These are phyloP conservation scores for Aspergillus melleus DNA, from an alignment of 2,329 filamentous ascomycete genomes.

Conservation along the genomic window DNA sequence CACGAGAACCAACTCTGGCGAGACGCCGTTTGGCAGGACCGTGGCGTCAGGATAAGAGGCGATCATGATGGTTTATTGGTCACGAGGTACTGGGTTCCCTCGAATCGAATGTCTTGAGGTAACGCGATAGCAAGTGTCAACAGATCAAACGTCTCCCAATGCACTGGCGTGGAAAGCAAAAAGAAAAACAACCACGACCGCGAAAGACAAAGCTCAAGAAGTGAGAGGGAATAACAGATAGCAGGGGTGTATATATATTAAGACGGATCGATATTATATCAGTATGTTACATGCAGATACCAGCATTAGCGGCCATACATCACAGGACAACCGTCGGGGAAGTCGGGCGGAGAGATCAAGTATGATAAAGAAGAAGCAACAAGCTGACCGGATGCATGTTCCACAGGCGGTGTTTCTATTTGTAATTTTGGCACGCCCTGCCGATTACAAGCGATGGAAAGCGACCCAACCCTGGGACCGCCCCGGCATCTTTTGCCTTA, in stretches of 20 bases:
- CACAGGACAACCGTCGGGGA: not conserved
- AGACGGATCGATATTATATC: not conserved
- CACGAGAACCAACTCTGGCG: slow-evolving; percentile 54
- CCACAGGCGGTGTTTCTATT: slow-evolving; percentile 24
- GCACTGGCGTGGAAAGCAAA: not conserved
- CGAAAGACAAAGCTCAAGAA: not conserved
- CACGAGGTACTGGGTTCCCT: not conserved
- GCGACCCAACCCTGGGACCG: slow-evolving; percentile 17
- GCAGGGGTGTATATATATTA: not conserved
- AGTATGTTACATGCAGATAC: not conserved
- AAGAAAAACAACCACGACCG: not conserved
- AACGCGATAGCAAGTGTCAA: not conserved
- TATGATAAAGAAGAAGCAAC: not conserved
- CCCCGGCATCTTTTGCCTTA: not conserved
- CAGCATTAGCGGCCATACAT: not conserved
- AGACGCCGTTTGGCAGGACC: slow-evolving; percentile 49
- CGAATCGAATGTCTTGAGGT: not conserved
- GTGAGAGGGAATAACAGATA: not conserved
- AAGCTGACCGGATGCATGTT: slow-evolving; percentile 12
- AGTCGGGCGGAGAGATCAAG: not conserved
- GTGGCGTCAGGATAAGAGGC: slow-evolving; percentile 22
- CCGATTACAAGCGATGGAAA: slow-evolving; percentile 37
- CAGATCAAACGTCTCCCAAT: not conserved
- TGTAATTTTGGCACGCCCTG: slow-evolving; percentile 23
- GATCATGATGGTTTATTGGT: slow-evolving; percentile 33